Conservation (phyloP, 805 yeast genomes). For the Candida germanica region DNA sequence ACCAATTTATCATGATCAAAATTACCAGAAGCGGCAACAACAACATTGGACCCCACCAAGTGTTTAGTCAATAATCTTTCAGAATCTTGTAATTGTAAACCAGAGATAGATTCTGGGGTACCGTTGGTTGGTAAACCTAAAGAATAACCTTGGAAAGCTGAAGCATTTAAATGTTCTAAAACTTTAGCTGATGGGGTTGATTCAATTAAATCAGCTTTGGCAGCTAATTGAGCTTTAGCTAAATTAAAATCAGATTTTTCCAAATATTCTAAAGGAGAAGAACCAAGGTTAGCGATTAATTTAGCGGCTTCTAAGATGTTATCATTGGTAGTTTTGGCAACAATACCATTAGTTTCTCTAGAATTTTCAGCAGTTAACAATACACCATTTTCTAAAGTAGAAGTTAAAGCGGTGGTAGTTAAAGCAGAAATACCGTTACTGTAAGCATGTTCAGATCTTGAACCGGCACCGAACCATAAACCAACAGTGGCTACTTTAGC, state of each 20-base stretch:
- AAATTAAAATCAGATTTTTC: constrained; percentile 46
- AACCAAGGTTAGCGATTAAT: constrained; percentile 44
- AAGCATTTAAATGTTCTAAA: constrained; percentile 71
- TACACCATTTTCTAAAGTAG: constrained; percentile 51
- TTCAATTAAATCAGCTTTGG: constrained; percentile 55
- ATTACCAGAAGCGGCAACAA: constrained; percentile 71
- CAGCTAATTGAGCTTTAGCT: constrained; percentile 45
- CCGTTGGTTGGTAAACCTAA: constrained; percentile 75
- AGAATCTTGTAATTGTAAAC: constrained; percentile 58
- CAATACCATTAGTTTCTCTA: constrained; percentile 64
- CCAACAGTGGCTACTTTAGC: constrained; percentile 63
- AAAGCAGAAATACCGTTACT: constrained; percentile 78
- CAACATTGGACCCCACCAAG: constrained; percentile 61
- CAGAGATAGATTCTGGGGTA: constrained; percentile 61
- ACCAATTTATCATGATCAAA: constrained; percentile 67
- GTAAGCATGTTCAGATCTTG: constrained; percentile 75
- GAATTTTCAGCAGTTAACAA: constrained; percentile 50
- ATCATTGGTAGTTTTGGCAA: constrained; percentile 52
- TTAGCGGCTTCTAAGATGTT: constrained; percentile 51
- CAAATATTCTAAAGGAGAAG: constrained; percentile 34
- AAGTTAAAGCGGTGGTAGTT: constrained; percentile 48
- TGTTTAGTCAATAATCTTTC: constrained; percentile 52
- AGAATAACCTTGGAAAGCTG: constrained; percentile 86
- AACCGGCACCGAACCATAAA: constrained; percentile 71
- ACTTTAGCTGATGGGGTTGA: constrained; percentile 52